Conservation (phyloP, 1,284 basidiomycete species). For the Meira miltonrushii region DNA sequence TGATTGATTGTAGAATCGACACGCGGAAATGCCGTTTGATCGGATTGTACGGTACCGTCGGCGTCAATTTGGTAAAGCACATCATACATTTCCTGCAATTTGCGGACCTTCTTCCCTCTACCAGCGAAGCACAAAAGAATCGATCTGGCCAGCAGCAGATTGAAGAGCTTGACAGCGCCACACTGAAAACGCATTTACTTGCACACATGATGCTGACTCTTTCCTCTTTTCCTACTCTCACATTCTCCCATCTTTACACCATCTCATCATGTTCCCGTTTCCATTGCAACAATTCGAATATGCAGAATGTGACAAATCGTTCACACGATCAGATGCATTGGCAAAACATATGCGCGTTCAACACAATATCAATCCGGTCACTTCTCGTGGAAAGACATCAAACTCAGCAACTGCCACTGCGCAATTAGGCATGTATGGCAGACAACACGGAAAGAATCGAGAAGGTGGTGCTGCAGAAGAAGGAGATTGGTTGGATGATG, state of each 20-base stretch:
- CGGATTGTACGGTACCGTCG: neutral
- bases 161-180: neutral
- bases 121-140: no score
- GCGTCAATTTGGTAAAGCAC: neutral
- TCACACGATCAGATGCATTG: constrained; percentile 82
- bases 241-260: constrained; percentile 3
- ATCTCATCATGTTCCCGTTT: neutral
- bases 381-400: constrained; percentile 23
- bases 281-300: neutral
- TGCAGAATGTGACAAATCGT: constrained; percentile 83
- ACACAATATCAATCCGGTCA: constrained; percentile 57
- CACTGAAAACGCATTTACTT: neutral
- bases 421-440: no score
- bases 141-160: no score
- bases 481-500: constrained; percentile 5
- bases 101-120: no score
- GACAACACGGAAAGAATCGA: neutral
- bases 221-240: neutral
- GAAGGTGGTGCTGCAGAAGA: constrained; percentile 15
- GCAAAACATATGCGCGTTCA: constrained; percentile 84
- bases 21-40: no score
- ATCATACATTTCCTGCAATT: no score
- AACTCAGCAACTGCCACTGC: constrained; percentile 11
- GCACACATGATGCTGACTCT: neutral
- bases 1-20: no score